Evolutionary conservation across 2,329 filamentous ascomycete species (phyloP).

Genomic region (Pezicula rhizophila): DNA sequence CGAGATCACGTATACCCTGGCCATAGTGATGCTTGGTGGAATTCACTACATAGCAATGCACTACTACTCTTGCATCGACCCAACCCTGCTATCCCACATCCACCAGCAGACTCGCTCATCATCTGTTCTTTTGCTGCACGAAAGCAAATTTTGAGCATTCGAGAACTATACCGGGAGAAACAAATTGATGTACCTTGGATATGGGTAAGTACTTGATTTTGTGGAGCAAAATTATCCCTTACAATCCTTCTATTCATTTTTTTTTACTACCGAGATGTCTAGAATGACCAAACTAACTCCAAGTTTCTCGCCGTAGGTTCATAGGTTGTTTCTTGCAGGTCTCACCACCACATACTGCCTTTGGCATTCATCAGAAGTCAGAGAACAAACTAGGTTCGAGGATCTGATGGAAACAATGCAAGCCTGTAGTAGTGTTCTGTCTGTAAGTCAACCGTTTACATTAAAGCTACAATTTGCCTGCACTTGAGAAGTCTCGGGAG

Average conservation of each 20-base stretch:
- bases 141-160: conserved; percentile 24
- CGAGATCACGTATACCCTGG: neutral
- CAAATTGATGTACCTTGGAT: conserved; percentile 28
- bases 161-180: conserved; percentile 26
- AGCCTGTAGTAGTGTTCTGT: conserved; percentile 26
- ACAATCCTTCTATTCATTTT: no score
- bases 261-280: no score
- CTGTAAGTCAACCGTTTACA: conserved; percentile 1
- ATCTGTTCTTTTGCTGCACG: conserved; percentile 24
- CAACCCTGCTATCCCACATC: conserved; percentile 17
- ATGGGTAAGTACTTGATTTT: conserved; percentile 1
- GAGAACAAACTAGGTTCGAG: conserved; percentile 18
- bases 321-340: conserved; percentile 29
- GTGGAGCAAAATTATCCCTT: no score
- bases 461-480: conserved; percentile 15
- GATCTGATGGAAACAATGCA: conserved; percentile 19
- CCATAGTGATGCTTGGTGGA: conserved; percentile 24
- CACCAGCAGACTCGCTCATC: conserved; percentile 18
- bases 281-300: no score
- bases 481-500: conserved; percentile 1
- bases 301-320: conserved; percentile 9
- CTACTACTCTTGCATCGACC: conserved; percentile 28
- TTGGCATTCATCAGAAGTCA: conserved; percentile 28
- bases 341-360: conserved; percentile 26
- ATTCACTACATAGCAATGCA: conserved; percentile 25